Evolutionary conservation across 2,329 filamentous ascomycete species (phyloP).

Genomic region (Botrytis paeoniae): DNA sequence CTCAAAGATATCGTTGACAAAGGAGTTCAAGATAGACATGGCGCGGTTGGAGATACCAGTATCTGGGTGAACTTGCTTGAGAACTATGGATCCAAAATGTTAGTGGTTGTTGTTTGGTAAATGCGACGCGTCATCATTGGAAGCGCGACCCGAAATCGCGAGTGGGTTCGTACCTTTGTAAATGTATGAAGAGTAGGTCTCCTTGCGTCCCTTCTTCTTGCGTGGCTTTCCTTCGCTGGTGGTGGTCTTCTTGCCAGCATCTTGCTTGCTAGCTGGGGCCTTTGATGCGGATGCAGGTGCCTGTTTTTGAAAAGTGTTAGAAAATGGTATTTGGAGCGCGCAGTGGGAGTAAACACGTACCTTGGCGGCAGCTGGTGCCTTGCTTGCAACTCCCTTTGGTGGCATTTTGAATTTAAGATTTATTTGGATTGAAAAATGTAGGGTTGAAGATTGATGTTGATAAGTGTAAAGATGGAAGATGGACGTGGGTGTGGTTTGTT

Average conservation of each 20-base stretch:
- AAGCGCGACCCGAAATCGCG: slow-evolving; percentile 30
- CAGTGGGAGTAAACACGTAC: slow-evolving; percentile 43
- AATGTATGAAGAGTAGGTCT: slow-evolving; percentile 99
- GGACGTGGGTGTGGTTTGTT: slow-evolving; percentile 5
- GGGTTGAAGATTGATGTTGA: slow-evolving; percentile 4
- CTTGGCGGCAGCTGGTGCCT: slow-evolving; percentile 78
- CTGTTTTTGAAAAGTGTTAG: not conserved
- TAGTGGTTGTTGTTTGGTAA: slow-evolving; percentile 16
- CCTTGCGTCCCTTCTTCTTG: slow-evolving; percentile 99
- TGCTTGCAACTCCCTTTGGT: slow-evolving; percentile 77
- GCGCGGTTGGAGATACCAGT: slow-evolving; percentile 99
- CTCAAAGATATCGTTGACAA: slow-evolving; percentile 99
- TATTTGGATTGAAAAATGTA: slow-evolving; percentile 36
- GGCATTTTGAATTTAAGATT: slow-evolving; percentile 67
- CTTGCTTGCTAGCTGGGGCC: slow-evolving; percentile 67
- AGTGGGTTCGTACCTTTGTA: slow-evolving; percentile 79
- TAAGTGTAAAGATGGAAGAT: not conserved
- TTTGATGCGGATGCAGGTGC: slow-evolving; percentile 61
- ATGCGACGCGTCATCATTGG: slow-evolving; percentile 16
- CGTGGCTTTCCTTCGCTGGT: slow-evolving; percentile 91
- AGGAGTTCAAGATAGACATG: slow-evolving; percentile 99
- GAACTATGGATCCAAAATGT: slow-evolving; percentile 58
- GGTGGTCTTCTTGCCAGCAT: slow-evolving; percentile 98
- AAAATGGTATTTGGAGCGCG: not conserved
- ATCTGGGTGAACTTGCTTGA: slow-evolving; percentile 99